Conservation (phyloP, 2,329 filamentous ascomycete genomes). For the Raffaelea ambrosiae region DNA sequence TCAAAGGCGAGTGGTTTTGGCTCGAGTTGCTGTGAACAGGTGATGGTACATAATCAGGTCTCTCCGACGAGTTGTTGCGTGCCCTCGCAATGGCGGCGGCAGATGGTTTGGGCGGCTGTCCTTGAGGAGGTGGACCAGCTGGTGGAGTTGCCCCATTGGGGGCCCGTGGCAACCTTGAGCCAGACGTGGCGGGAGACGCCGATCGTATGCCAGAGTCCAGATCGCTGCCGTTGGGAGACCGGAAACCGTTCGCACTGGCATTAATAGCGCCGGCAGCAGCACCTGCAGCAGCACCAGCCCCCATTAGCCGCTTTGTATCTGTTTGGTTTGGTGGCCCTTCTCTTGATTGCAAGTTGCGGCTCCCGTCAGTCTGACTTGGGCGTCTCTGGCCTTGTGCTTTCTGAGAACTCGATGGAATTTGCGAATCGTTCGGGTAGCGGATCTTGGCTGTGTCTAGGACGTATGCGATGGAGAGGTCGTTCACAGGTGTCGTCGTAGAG, state of each 20-base stretch:
- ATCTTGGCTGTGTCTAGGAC: conserved; percentile 94
- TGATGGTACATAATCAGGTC: conserved; percentile 27
- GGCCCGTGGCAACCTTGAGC: conserved; percentile 30
- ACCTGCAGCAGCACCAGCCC: conserved; percentile 19
- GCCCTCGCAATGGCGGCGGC: conserved; percentile 31
- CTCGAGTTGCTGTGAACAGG: conserved; percentile 20
- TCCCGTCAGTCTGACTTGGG: conserved; percentile 22
- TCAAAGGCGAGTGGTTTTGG: conserved; percentile 32
- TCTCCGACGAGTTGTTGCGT: conserved; percentile 42
- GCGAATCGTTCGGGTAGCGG: conserved; percentile 78
- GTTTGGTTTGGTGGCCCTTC: conserved; percentile 44
- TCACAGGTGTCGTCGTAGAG: conserved; percentile 69
- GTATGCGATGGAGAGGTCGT: conserved; percentile 82
- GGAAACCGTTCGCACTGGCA: conserved; percentile 31
- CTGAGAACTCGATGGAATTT: conserved; percentile 23
- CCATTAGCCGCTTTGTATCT: conserved; percentile 39
- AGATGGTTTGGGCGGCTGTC: conserved; percentile 42
- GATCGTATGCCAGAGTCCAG: conserved; percentile 21
- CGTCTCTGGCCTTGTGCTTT: conserved; percentile 15
- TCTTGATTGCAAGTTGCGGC: conserved; percentile 33
- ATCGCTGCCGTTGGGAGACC: conserved; percentile 29
- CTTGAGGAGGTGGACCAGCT: conserved; percentile 45
- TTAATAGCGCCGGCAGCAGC: conserved; percentile 19
- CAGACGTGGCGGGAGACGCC: conserved; percentile 18
- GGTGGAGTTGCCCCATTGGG: conserved; percentile 26